Base-by-base conservation (phyloP, 306 rosid genomes). In the Rosa multiflora region DNA sequence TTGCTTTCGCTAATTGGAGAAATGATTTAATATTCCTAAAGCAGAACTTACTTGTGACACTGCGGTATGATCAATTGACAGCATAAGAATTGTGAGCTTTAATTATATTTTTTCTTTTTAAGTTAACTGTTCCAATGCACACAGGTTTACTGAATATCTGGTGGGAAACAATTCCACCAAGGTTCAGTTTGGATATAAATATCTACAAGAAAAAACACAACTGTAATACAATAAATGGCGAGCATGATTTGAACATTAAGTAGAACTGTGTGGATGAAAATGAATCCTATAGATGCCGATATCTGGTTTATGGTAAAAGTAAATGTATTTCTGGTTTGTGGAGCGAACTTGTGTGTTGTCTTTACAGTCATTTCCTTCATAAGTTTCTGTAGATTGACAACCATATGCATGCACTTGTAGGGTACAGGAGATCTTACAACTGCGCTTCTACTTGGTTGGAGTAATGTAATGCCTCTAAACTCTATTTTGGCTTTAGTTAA, bases 401-500 rank as follows among this genome's bases (percentile, higher is more conserved):
- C 2, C 49, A 37, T 84, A 53, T 66, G 67, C 64, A 70, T 81
- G 73, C 79, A 72, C 74, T 78, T 83, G 78, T 79, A 93, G 98
- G 97, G 98, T 81, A 93, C 98, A 1, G 98, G 98, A 78, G 98
- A 93, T 85, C 97, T 93, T 77, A 86, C 67, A 82, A 91, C 98
- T 76, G 94, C 98, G 14, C 97, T 93, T 79, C 88, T 93, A 58
- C 97, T 93, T 83, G 98, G 97, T 82, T 91, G 94, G 97, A 93
- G 94, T 86, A 93, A 93, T 88, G 98, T 93, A 93, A 82, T 73
- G 40, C 80, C 74, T 81, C 63, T 82, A 79, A 83, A 47, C 44
- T 49, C 6, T 70, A 72, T 64, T 82, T 40, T 53, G 35, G 70
- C 77, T 67, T 29, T 70, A 62, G 77, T 26, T 40, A 37, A 18